Evolutionary conservation across 2,329 filamentous ascomycete species (phyloP).

Genomic region (Ceratocystiopsis brevicomis): DNA sequence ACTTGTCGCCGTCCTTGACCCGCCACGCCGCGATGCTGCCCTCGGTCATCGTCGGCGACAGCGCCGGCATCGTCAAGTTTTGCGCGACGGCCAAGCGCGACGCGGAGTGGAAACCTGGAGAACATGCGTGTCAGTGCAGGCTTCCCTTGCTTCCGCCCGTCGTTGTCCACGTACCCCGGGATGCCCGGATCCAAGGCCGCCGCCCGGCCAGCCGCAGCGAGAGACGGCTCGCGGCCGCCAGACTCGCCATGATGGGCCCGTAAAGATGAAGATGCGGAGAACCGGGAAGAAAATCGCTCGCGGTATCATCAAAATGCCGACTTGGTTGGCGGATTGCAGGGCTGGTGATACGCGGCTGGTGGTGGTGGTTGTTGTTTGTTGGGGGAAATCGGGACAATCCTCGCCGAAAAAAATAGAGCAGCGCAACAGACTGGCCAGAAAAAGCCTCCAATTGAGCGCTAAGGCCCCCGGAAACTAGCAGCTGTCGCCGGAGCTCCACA

Average conservation of each 20-base stretch:
- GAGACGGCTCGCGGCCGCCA: slow-evolving; percentile 9
- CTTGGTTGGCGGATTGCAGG: background rate
- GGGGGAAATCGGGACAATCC: slow-evolving; percentile 5
- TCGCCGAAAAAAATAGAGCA: slow-evolving; percentile 5
- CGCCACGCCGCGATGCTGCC: slow-evolving; percentile 75
- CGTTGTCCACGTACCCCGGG: slow-evolving; percentile 3
- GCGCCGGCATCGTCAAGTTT: slow-evolving; percentile 79
- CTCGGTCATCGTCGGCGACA: slow-evolving; percentile 88
- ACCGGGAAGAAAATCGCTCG: too few relatives aligned
- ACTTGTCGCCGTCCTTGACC: slow-evolving; percentile 72
- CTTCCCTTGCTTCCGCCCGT: background rate
- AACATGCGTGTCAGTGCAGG: background rate
- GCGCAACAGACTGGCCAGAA: too few relatives aligned
- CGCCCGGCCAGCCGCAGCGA: slow-evolving; percentile 11
- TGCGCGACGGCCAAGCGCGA: slow-evolving; percentile 50
- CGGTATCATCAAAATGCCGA: background rate
- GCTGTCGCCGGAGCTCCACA: too few relatives aligned
- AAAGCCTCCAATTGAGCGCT: too few relatives aligned
- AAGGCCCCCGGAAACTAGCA: too few relatives aligned
- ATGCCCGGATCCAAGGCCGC: slow-evolving; percentile 3
- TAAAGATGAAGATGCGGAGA: too few relatives aligned
- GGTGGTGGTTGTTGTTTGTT: slow-evolving; percentile 1
- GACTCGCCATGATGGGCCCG: background rate
- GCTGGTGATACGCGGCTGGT: background rate
- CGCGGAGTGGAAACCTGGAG: slow-evolving; percentile 43